These are phyloP conservation scores for Alternaria alternata DNA, from an alignment of 2,329 filamentous ascomycete genomes.

Conservation along the genomic window DNA sequence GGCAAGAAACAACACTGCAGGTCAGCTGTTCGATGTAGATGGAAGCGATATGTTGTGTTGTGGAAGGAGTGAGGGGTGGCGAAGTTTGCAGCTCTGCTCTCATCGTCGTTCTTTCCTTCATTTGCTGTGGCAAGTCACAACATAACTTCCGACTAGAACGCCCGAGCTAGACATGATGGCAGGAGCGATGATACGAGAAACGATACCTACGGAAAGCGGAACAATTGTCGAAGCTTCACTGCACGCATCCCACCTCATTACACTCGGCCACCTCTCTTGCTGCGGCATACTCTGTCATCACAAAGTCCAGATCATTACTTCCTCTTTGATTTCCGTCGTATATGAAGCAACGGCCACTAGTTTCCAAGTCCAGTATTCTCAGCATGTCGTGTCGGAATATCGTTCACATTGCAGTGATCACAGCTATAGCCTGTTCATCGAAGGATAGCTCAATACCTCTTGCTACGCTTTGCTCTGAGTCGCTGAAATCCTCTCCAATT, in stretches of 20 bases:
- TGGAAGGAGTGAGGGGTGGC: constrained; percentile 4
- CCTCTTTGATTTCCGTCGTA: background rate
- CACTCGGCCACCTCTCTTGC: background rate
- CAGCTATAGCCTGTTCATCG: background rate
- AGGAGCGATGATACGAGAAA: background rate
- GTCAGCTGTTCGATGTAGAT: background rate
- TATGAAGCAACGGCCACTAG: background rate
- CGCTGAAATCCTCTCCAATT: background rate
- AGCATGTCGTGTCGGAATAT: background rate
- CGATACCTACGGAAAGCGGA: background rate
- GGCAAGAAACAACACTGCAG: background rate
- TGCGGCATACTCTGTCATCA: background rate
- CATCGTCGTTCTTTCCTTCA: constrained; percentile 24
- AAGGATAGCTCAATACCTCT: background rate
- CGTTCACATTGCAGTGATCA: background rate
- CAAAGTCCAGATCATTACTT: background rate
- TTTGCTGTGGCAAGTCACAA: constrained; percentile 22
- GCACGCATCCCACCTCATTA: background rate
- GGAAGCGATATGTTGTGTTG: background rate
- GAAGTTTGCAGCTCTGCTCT: constrained; percentile 19
- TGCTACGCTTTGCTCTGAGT: background rate
- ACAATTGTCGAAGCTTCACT: background rate
- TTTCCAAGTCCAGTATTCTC: background rate
- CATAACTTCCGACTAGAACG: background rate
- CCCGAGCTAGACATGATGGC: background rate